Evolutionary conservation across 2,329 filamentous ascomycete genomes (phyloP), one percentile per base, ranked within the genome.

Genomic region (Cercospora nicotianae): DNA sequence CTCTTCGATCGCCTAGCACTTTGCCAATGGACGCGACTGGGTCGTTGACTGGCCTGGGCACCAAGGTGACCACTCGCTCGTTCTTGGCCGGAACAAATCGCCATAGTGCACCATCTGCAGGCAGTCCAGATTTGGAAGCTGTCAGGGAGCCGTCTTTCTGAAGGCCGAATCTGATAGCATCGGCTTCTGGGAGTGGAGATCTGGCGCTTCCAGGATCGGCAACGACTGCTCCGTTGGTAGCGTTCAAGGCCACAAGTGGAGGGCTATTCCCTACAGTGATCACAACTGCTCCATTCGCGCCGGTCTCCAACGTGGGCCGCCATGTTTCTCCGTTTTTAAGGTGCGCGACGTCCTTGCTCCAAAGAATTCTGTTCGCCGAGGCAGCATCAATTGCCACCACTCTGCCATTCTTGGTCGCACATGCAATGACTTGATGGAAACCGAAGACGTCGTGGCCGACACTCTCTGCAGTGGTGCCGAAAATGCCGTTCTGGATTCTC

Each of bases 1-100:
- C 95, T n/a, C 89, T 90, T 53, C 95, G 88, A 76, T 99, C 91
- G 28, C 93, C 94, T 23, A 99, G 87, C 1, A 98, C 95, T 67
- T 92, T 93, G 9, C 95, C 95, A 73, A 99, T 97, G 0, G 95
- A 98, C 3, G 95, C 94, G 59, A 98, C 89, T 0, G 93, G 93
- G 74, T 99, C 94, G 71, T 94, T 90, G 2, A 86, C 77, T 9
- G 92, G 89, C 59, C 90, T 87, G 18, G 89, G 85, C 2, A 89
- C 89, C 45, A 95, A 84, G 55, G 86, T 83, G 6, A 90, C 82
- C 64, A 98, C 88, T 67, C 84, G 87, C 77, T 96, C 87, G 10
- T 87, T 88, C 1, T 83, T 75, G 0, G 87, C 84, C 8, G 92
- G 87, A 26, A 86, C 79, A 74, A 98, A 93, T 31, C 86, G 87